phyloP scores from a whole-genome alignment of 352 stramenopile genomes.

The Phytopythium cucurbitacearum region DNA sequence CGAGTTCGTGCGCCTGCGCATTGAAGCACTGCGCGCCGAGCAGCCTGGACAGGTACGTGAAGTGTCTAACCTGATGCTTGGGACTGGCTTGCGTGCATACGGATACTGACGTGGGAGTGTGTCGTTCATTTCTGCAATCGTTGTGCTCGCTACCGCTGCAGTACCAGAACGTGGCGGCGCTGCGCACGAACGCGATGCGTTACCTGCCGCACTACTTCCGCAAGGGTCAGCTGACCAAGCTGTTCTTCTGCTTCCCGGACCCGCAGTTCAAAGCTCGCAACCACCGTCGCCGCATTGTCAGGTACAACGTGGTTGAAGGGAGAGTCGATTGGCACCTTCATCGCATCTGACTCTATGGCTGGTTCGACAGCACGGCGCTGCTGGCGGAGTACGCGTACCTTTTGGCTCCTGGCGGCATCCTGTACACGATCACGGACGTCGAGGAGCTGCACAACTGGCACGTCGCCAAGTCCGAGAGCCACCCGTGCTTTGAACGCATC shows the following conservation, averaged over 20 bases:
- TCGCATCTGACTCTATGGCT: background rate
- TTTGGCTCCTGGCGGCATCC: conserved; percentile 84
- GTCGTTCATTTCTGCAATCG: background rate
- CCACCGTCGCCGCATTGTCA: conserved; percentile 92
- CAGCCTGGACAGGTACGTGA: conserved; percentile 36
- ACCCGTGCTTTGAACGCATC: conserved; percentile 93
- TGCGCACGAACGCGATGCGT: conserved; percentile 97
- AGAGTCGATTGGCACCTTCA: conserved; percentile 2
- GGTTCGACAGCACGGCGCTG: conserved; percentile 69
- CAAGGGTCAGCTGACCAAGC: conserved; percentile 90
- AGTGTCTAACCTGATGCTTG: background rate
- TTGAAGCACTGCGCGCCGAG: conserved; percentile 84
- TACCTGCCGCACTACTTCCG: conserved; percentile 84
- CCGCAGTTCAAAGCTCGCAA: conserved; percentile 99
- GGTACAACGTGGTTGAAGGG: conserved; percentile 29
- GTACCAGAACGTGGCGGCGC: conserved; percentile 95
- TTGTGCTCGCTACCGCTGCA: conserved; percentile 9
- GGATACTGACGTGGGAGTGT: background rate
- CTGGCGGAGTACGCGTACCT: conserved; percentile 98
- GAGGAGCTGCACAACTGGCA: conserved; percentile 98
- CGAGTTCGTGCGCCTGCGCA: conserved; percentile 90
- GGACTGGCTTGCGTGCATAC: background rate
- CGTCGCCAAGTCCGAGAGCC: conserved; percentile 90
- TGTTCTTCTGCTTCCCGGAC: conserved; percentile 99
- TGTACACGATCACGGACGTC: conserved; percentile 99